Evolutionary conservation across 768 basidiomycete species (phyloP).

Genomic region (Thelephora aurantiotincta): DNA sequence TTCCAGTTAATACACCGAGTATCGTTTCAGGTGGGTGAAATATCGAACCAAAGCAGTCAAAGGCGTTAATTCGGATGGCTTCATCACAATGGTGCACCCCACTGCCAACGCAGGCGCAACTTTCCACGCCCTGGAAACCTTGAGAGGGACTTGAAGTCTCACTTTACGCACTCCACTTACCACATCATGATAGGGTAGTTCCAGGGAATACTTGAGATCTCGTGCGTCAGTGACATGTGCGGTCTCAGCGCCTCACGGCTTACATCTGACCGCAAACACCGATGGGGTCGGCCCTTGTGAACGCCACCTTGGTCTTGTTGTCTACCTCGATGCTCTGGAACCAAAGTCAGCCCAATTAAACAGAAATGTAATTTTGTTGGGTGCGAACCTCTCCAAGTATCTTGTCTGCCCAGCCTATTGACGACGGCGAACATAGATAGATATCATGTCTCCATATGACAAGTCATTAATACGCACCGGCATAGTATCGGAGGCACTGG

Average conservation of each 20-base stretch:
- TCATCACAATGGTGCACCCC: slow-evolving; percentile 92
- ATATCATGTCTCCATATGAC: neutral
- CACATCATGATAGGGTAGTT: slow-evolving; percentile 88
- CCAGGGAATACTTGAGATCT: slow-evolving; percentile 62
- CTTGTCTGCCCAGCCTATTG: slow-evolving; percentile 69
- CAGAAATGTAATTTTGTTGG: neutral
- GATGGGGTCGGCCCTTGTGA: slow-evolving; percentile 80
- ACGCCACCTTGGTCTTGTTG: slow-evolving; percentile 68
- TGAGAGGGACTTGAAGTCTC: neutral
- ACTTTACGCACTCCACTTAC: slow-evolving; percentile 19
- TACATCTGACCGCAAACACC: slow-evolving; percentile 94
- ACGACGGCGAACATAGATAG: neutral
- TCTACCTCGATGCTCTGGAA: slow-evolving; percentile 65
- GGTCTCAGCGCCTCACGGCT: slow-evolving; percentile 8
- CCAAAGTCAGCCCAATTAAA: slow-evolving; percentile 5
- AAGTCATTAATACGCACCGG: slow-evolving; percentile 27
- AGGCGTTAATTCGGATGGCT: slow-evolving; percentile 81
- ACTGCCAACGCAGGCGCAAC: slow-evolving; percentile 84
- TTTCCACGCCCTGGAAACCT: slow-evolving; percentile 61
- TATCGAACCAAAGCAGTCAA: slow-evolving; percentile 59
- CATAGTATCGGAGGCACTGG: slow-evolving; percentile 79
- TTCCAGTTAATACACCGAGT: neutral
- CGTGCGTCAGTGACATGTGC: neutral
- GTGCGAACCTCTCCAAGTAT: slow-evolving; percentile 62
- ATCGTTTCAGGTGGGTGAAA: slow-evolving; percentile 2